phyloP scores from a whole-genome alignment of 2,329 filamentous ascomycete species.

The Ophiostoma quercus region DNA sequence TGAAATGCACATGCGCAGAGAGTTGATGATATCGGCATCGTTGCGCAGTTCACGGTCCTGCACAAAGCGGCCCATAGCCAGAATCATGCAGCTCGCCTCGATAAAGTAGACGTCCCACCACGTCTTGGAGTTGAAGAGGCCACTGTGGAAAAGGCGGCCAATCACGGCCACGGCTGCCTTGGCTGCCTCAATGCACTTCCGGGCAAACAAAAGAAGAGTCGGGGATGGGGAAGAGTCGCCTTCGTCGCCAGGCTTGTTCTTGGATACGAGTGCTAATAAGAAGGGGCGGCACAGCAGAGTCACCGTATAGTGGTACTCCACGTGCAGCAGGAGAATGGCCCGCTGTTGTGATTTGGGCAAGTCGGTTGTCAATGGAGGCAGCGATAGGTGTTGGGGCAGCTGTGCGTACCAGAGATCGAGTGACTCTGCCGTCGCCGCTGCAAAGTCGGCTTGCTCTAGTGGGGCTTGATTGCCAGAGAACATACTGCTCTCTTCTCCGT shows the following conservation, averaged over 20 bases:
- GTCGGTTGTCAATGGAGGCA: constrained; percentile 16
- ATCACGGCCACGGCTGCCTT: constrained; percentile 25
- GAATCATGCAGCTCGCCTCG: constrained; percentile 26
- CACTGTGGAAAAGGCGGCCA: constrained; percentile 22
- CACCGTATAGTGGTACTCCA: constrained; percentile 34
- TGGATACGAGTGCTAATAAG: constrained; percentile 28
- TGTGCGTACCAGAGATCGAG: constrained; percentile 23
- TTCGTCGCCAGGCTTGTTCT: background rate
- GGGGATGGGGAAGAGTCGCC: background rate
- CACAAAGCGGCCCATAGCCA: constrained; percentile 26
- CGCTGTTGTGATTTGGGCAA: constrained; percentile 28
- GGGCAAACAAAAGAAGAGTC: constrained; percentile 14
- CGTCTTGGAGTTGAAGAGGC: constrained; percentile 27
- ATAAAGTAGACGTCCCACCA: constrained; percentile 28
- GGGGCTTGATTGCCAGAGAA: background rate
- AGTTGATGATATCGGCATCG: constrained; percentile 21
- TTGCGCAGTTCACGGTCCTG: constrained; percentile 18
- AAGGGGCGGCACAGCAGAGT: constrained; percentile 32
- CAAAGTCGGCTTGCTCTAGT: constrained; percentile 22
- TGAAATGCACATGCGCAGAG: constrained; percentile 21
- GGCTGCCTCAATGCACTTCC: constrained; percentile 25
- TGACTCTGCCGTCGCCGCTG: constrained; percentile 17
- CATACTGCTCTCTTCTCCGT: constrained; percentile 8
- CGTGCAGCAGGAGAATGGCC: constrained; percentile 37
- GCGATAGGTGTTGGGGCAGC: constrained; percentile 26